phyloP scores from a whole-genome alignment of 148 eudicot genomes.

The Nyssa sinensis region DNA sequence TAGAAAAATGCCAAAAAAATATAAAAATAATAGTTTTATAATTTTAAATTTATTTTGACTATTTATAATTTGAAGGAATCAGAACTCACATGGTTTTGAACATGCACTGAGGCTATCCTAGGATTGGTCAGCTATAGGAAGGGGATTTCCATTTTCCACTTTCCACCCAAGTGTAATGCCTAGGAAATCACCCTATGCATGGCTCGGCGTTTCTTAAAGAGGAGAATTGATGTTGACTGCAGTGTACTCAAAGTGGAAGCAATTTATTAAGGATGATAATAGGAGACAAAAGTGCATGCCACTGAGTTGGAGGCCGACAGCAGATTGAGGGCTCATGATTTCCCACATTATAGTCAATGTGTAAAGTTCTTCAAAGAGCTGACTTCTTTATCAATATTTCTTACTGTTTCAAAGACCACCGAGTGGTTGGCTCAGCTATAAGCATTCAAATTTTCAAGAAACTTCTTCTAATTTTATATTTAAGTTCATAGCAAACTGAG shows the following conservation, averaged over 20 bases:
- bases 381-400: background rate
- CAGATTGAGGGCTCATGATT: slow-evolving; percentile 9
- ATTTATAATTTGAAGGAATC: slow-evolving; percentile 6
- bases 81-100: slow-evolving; percentile 1
- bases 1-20: background rate
- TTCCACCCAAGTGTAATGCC: background rate
- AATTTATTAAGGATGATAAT: background rate
- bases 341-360: background rate
- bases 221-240: background rate
- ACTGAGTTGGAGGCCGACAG: background rate
- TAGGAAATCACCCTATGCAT: background rate
- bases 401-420: background rate
- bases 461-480: too few species aligned
- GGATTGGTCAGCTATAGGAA: slow-evolving; percentile 9
- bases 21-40: too few species aligned
- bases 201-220: slow-evolving; percentile 12
- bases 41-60: too few species aligned
- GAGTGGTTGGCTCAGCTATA: background rate
- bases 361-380: background rate
- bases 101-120: background rate
- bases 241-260: background rate
- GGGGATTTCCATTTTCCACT: too few species aligned
- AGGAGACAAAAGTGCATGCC: slow-evolving; percentile 10
- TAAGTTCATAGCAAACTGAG: too few species aligned
- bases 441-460: too few species aligned